Evolutionary conservation across 2,329 filamentous ascomycete species (phyloP).

Genomic region (Cadophora sp.): DNA sequence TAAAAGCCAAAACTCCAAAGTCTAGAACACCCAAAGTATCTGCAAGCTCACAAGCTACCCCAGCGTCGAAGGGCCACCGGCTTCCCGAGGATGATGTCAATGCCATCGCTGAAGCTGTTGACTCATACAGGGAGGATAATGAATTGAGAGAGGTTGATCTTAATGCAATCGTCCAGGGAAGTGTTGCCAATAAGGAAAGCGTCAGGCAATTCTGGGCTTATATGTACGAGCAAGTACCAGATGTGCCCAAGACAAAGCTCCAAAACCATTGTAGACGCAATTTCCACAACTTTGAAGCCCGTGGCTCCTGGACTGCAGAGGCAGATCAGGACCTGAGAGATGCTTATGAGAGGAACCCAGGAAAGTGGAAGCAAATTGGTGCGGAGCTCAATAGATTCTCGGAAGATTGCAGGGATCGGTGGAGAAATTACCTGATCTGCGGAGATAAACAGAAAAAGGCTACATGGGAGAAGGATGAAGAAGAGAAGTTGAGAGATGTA

Average conservation of each 20-base stretch:
- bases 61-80: constrained; percentile 7
- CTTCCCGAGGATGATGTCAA: constrained; percentile 19
- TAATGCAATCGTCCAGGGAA: constrained; percentile 53
- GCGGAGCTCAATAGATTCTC: constrained; percentile 67
- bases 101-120: constrained; percentile 40
- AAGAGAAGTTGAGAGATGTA: constrained; percentile 48
- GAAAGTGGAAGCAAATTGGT: constrained; percentile 68
- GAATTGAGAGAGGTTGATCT: constrained; percentile 52
- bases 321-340: constrained; percentile 61
- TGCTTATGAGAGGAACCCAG: constrained; percentile 52
- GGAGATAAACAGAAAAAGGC: constrained; percentile 57
- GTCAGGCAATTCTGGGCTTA: constrained; percentile 56
- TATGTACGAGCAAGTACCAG: constrained; percentile 56
- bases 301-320: constrained; percentile 63
- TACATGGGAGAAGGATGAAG: constrained; percentile 67
- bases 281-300: constrained; percentile 69
- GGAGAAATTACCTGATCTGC: constrained; percentile 70
- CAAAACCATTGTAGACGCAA: constrained; percentile 64
- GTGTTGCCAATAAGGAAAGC: constrained; percentile 35
- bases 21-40: background rate
- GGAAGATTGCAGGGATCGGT: constrained; percentile 73
- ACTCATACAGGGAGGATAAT: constrained; percentile 52
- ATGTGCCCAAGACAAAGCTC: constrained; percentile 59
- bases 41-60: background rate
- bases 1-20: constrained; percentile 14